These are phyloP conservation scores for Boechera stricta DNA, from an alignment of 345 rosid genomes.

Conservation along the genomic window DNA sequence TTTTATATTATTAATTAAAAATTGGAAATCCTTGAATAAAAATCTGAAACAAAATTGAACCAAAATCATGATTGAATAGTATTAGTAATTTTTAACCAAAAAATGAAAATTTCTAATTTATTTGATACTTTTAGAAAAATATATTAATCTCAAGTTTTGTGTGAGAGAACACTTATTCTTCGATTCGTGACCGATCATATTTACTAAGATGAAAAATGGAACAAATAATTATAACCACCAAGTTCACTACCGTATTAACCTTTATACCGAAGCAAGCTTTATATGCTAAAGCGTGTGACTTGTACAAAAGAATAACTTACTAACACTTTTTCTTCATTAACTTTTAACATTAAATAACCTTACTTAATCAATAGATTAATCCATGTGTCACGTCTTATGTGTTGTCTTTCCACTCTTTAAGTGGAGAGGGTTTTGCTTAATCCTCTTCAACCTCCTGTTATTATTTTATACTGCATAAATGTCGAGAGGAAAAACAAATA, in stretches of 20 bases:
- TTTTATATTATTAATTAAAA: too few species aligned
- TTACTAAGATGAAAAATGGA: too few species aligned
- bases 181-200: too few species aligned
- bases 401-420: slow-evolving; percentile 64
- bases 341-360: slow-evolving; percentile 8
- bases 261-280: neutral
- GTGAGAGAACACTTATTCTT: neutral
- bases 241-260: neutral
- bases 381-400: slow-evolving; percentile 39
- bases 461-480: slow-evolving; percentile 9
- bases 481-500: neutral
- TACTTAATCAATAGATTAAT: slow-evolving; percentile 34
- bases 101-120: neutral
- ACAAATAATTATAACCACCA: too few species aligned
- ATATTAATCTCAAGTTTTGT: neutral
- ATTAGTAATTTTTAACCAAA: neutral
- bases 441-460: neutral
- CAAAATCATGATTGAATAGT: too few species aligned
- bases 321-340: neutral
- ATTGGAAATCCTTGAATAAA: too few species aligned
- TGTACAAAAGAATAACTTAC: slow-evolving; percentile 3
- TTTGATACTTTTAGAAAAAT: neutral
- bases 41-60: too few species aligned
- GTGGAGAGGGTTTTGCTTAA: slow-evolving; percentile 47
- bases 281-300: neutral